Percentiles rank a stretch among this genome's conserved stretches.
Evolutionary conservation across 2,329 filamentous ascomycete species (phyloP).

Genomic region (Lecanicillium sp.): DNA sequence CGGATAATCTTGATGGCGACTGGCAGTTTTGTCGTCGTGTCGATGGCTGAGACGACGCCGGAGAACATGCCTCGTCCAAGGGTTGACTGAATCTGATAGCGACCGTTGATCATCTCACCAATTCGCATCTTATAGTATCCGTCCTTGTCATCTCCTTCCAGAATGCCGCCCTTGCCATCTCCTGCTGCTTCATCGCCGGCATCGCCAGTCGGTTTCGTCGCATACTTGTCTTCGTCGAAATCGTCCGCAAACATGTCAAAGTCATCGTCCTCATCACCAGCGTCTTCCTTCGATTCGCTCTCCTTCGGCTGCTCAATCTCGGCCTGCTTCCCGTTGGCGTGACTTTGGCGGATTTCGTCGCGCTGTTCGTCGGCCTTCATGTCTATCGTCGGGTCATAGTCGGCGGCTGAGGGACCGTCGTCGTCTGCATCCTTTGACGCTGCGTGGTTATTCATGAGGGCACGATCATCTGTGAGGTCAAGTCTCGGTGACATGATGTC

Average conservation of each 20-base stretch:
- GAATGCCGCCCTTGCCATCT: conserved; percentile 66
- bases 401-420: conserved; percentile 82
- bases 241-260: conserved; percentile 90
- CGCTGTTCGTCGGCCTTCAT: conserved; percentile 78
- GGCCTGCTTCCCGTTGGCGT: conserved; percentile 44
- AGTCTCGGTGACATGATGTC: conserved; percentile 54
- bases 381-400: conserved; percentile 84
- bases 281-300: conserved; percentile 29
- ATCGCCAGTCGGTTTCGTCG: conserved; percentile 40
- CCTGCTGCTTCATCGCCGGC: conserved; percentile 47
- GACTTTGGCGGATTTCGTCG: conserved; percentile 58
- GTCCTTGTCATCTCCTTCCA: conserved; percentile 90
- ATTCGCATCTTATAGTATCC: conserved; percentile 95
- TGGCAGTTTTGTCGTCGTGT: conserved; percentile 65
- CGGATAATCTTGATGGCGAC: conserved; percentile 98
- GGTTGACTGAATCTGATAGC: conserved; percentile 82
- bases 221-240: conserved; percentile 61
- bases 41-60: conserved; percentile 82
- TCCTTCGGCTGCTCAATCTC: conserved; percentile 25
- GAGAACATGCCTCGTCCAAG: conserved; percentile 96
- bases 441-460: conserved; percentile 57
- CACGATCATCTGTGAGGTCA: conserved; percentile 59
- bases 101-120: conserved; percentile 81
- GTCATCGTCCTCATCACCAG: conserved; percentile 61
- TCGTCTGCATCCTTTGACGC: conserved; percentile 38